Conservation (phyloP, 768 basidiomycete species). For the Cyathus striatus region DNA sequence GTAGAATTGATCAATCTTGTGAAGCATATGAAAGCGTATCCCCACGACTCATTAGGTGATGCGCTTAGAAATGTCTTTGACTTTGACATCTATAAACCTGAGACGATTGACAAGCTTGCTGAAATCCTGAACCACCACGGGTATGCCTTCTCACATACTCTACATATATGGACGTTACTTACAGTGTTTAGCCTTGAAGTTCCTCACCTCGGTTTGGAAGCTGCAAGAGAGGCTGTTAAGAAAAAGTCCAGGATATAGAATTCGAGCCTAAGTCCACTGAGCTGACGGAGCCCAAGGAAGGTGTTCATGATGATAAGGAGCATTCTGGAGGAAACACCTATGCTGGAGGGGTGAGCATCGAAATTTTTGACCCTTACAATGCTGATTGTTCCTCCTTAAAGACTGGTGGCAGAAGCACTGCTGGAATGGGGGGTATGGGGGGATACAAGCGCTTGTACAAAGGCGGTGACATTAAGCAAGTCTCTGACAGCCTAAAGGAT, state of each 20-base stretch:
- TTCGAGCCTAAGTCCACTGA: constrained; percentile 53
- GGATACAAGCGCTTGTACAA: constrained; percentile 64
- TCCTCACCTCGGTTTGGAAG: constrained; percentile 49
- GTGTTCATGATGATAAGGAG: constrained; percentile 56
- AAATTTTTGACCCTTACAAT: neutral
- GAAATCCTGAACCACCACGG: constrained; percentile 58
- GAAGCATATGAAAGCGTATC: constrained; percentile 57
- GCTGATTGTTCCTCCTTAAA: constrained; percentile 15
- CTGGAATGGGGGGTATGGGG: constrained; percentile 61
- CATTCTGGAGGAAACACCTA: constrained; percentile 62
- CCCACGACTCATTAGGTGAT: constrained; percentile 50
- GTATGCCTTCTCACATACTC: constrained; percentile 22
- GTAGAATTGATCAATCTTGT: constrained; percentile 64
- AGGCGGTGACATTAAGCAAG: constrained; percentile 62
- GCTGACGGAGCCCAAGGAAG: constrained; percentile 53
- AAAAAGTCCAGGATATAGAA: constrained; percentile 50
- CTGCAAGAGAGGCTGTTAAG: constrained; percentile 47
- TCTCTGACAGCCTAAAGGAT: constrained; percentile 49
- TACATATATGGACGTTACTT: neutral
- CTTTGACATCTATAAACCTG: constrained; percentile 63
- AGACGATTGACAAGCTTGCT: constrained; percentile 56
- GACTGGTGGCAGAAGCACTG: constrained; percentile 65
- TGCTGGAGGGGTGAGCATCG: constrained; percentile 52
- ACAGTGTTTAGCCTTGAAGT: constrained; percentile 37
- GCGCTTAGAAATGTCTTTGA: constrained; percentile 65